Base-by-base conservation (phyloP, 495 filamentous ascomycete genomes). In the Daldinia concentrica region DNA sequence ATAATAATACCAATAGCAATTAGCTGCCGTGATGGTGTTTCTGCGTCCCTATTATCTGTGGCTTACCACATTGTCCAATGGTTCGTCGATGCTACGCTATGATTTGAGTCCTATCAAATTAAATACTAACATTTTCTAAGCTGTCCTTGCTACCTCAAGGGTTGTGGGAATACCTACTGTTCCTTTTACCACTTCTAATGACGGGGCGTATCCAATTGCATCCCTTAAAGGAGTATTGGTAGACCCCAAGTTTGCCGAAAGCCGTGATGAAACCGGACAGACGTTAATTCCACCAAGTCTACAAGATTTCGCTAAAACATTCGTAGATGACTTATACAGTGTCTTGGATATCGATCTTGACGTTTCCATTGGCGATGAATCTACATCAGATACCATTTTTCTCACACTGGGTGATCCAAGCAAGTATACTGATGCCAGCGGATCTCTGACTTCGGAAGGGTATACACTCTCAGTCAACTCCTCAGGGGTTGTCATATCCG, bases 241-340 rank as follows among this genome's bases (percentile, higher is more conserved):
- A 12, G 79, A 86, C 64, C 62, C 75, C n/a, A 72, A 74, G 17
- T 85, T 79, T 71, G 69, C 78, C 1, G 54, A 79, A 6, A 36
- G 66, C 0, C 76, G 80, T 19, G 79, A 86, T 56, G 71, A 75
- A 8, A 27, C 72, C 19, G 83, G 84, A 32, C 73, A 83, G 64
- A 86, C 84, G 12, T 72, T 82, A n/a, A 85, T 85, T 11, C 83
- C 84, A 5, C 83, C 83, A 19, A 83, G 77, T 19, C 71, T 85
- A 11, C 66, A 68, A 14, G 73, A 79, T 1, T 85, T 86, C 60
- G 83, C 82, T 2, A 55, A 72, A 8, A 82, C 80, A 4, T 85
- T 86, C 32, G 75, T 75, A 15, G 74, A 66, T 1, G 82, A 86
- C 59, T 69, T 86, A 1, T 66, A 71, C 15, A 72, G 68, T 26